Conservation (phyloP, 768 basidiomycete species). For the Serendipita sp. region DNA sequence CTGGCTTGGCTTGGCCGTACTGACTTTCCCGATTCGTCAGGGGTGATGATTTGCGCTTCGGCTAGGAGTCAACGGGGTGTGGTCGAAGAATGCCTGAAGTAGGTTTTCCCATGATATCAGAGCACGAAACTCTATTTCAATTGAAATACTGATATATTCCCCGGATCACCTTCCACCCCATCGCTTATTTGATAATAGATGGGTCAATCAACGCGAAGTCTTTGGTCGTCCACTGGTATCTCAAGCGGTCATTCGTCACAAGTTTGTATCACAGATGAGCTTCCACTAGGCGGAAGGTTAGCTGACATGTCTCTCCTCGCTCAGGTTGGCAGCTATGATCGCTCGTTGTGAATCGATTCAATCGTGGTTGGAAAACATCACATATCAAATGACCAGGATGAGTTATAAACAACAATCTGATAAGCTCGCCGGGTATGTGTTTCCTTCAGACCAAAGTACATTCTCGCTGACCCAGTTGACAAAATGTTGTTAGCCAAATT, state of each 20-base stretch:
- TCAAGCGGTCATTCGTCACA: conserved; percentile 75
- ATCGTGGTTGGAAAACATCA: conserved; percentile 75
- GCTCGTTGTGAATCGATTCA: conserved; percentile 67
- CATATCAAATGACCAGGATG: conserved; percentile 82
- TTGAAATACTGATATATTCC: too few relatives aligned
- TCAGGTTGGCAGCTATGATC: conserved; percentile 64
- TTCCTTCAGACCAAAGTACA: conserved; percentile 22
- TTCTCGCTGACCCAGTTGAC: not conserved
- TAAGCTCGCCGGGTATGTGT: conserved; percentile 51
- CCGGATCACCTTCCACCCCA: not conserved
- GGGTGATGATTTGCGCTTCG: conserved; percentile 73
- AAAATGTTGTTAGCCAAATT: conserved; percentile 34
- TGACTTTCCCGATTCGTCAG: conserved; percentile 17
- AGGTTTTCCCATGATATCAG: conserved; percentile 3
- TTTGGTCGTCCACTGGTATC: conserved; percentile 38
- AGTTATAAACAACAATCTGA: conserved; percentile 57
- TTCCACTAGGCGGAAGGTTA: not conserved
- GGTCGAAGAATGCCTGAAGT: conserved; percentile 75
- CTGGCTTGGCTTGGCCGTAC: too few relatives aligned
- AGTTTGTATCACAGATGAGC: conserved; percentile 19
- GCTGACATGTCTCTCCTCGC: not conserved
- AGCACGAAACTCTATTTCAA: too few relatives aligned
- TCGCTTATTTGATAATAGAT: conserved; percentile 28
- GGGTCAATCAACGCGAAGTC: conserved; percentile 77
- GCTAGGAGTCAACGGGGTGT: conserved; percentile 46